Percentiles rank a stretch among this genome's conserved stretches.
Evolutionary conservation across 352 stramenopile species (phyloP).

Genomic region (Pythium folliculosum): DNA sequence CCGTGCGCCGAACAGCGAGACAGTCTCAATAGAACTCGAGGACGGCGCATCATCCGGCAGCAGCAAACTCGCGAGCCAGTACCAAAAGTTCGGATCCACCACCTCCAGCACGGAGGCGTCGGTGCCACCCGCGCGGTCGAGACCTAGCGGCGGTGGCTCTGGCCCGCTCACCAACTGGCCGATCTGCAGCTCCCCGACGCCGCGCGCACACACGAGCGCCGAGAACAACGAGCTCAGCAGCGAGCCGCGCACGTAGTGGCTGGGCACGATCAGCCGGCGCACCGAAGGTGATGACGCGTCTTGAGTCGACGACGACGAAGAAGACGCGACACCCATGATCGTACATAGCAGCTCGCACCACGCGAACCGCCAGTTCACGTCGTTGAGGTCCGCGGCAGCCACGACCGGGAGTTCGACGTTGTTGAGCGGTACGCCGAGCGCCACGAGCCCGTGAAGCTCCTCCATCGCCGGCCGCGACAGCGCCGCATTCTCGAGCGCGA

Average conservation of each 20-base stretch:
- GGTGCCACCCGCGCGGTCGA: too few species aligned
- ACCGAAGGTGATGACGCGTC: background rate
- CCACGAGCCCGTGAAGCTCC: background rate
- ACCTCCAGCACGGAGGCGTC: background rate
- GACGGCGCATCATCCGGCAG: background rate
- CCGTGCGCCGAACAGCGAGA: background rate
- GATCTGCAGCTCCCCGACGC: conserved; percentile 2
- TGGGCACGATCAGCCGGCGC: background rate
- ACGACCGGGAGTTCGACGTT: background rate
- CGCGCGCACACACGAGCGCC: background rate
- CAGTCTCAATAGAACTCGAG: background rate
- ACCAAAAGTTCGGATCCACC: conserved; percentile 1
- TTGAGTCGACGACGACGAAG: too few species aligned
- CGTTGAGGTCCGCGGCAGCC: background rate
- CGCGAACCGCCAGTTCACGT: background rate
- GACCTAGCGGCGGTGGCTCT: background rate
- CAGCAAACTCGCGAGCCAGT: background rate
- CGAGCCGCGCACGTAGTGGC: background rate
- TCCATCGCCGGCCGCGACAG: background rate
- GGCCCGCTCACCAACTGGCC: background rate
- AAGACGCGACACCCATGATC: background rate
- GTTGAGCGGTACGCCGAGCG: background rate
- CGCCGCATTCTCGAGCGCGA: background rate
- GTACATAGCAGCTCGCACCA: conserved; percentile 3
- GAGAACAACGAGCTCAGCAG: conserved; percentile 2